These are phyloP conservation scores for Anisodus tanguticus DNA, from an alignment of 257 asterid species.

Conservation along the genomic window DNA sequence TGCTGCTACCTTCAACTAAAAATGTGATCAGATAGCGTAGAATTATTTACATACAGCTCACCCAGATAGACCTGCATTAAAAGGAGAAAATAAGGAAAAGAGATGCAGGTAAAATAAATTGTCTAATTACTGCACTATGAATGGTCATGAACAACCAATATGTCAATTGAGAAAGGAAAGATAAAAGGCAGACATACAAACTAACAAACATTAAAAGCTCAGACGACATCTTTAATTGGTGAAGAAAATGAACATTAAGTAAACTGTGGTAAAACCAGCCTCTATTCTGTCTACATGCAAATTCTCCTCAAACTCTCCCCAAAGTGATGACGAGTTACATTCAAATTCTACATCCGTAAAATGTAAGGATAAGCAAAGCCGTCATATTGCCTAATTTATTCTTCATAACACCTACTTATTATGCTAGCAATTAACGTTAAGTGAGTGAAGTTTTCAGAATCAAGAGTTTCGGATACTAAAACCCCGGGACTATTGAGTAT, in stretches of 20 bases:
- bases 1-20: conserved; percentile 80
- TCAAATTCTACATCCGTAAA: background rate
- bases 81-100: background rate
- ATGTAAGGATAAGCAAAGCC: background rate
- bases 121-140: background rate
- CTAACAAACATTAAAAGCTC: conserved; percentile 15
- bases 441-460: background rate
- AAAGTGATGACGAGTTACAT: background rate
- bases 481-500: background rate
- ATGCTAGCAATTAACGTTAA: background rate
- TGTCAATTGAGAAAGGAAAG: background rate
- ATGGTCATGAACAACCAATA: background rate
- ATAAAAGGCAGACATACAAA: background rate
- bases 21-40: conserved; percentile 91
- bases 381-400: conserved; percentile 12
- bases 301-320: background rate
- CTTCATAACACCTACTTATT: background rate
- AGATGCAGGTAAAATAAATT: background rate
- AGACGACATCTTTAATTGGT: background rate
- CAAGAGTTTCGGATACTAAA: background rate
- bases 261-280: background rate
- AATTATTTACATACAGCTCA: conserved; percentile 85
- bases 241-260: conserved; percentile 10
- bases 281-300: background rate
- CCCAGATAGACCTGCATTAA: conserved; percentile 90